Percentiles rank a stretch among this genome's conserved stretches.
Conservation (phyloP, 148 eudicot species). For the Nyssa sinensis region DNA sequence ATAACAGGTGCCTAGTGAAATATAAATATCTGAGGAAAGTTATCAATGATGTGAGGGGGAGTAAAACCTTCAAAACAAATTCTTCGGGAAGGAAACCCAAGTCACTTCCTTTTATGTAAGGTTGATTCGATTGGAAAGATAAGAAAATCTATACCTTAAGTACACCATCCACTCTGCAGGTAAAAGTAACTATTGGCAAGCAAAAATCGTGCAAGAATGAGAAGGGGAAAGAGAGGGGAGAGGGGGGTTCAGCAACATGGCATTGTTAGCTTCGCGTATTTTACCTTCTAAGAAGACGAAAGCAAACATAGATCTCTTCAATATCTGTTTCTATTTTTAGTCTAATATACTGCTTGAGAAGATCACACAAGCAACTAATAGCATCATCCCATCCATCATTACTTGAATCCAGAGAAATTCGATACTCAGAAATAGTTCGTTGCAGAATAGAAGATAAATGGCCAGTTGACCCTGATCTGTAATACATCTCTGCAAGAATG, state of each 20-base stretch:
- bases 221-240: no score
- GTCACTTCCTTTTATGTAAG: no score
- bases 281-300: constrained; percentile 74
- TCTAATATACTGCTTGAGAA: constrained; percentile 75
- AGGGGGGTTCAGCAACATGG: no score
- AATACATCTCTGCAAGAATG: constrained; percentile 48
- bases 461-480: constrained; percentile 44
- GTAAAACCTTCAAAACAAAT: background rate
- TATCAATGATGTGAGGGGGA: background rate
- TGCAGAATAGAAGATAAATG: constrained; percentile 65
- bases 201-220: no score
- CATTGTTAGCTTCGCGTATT: background rate
- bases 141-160: background rate
- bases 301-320: constrained; percentile 81
- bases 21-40: background rate
- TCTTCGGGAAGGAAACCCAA: background rate
- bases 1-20: no score
- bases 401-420: constrained; percentile 26
- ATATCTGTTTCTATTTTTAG: constrained; percentile 64
- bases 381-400: constrained; percentile 48
- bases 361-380: constrained; percentile 60
- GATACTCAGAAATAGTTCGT: constrained; percentile 44
- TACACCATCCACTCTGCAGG: background rate
- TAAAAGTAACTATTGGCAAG: no score
- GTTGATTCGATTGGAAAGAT: background rate